phyloP scores from a whole-genome alignment of 768 basidiomycete genomes.

The Russula emetica region DNA sequence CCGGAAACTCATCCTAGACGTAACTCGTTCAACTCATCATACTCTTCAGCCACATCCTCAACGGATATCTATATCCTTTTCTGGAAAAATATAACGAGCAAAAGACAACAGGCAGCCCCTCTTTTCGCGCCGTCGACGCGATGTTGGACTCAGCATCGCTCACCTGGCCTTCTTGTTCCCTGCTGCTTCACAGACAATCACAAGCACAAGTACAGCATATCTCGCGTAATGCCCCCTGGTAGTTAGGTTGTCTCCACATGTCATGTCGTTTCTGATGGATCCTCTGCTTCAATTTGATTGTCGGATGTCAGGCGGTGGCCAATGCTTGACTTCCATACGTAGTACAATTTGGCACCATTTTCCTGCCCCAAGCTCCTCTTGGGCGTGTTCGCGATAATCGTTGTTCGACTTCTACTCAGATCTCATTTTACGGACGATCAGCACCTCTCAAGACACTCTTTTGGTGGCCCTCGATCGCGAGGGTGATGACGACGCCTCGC shows the following conservation, averaged over 20 bases:
- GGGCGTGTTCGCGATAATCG: not conserved
- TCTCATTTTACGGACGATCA: not conserved
- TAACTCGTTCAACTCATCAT: not conserved
- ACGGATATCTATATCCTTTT: not conserved
- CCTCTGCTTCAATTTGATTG: not conserved
- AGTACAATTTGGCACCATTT: not conserved
- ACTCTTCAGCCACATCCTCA: not conserved
- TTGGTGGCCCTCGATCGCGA: too few species aligned
- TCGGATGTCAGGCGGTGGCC: not conserved
- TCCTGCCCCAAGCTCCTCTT: not conserved
- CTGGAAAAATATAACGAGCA: not conserved
- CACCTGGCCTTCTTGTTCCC: not conserved
- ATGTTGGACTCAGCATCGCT: not conserved
- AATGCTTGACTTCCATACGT: not conserved
- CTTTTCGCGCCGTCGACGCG: not conserved
- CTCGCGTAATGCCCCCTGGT: not conserved
- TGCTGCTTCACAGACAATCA: not conserved
- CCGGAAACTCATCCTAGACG: not conserved
- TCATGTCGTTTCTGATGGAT: not conserved
- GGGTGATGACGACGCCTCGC: not conserved
- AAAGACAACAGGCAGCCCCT: not conserved
- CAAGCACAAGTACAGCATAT: not conserved
- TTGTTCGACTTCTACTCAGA: not conserved
- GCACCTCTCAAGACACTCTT: not conserved
- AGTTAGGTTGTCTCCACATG: not conserved